Conservation (phyloP, 345 rosid species). For the Eucalyptus grandis region DNA sequence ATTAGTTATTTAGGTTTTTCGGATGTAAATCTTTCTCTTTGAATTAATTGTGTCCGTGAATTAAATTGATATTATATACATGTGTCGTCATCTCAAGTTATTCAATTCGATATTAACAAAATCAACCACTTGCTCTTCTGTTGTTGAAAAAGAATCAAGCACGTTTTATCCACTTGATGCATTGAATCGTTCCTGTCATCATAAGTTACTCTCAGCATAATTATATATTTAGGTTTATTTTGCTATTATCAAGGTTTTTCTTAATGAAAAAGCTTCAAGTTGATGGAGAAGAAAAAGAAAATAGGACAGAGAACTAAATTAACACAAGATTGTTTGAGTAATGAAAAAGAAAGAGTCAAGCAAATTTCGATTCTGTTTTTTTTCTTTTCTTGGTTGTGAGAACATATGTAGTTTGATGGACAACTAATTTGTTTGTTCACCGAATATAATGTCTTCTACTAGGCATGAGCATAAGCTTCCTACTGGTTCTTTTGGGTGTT, state of each 20-base stretch:
- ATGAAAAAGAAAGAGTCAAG: not conserved
- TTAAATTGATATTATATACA: not conserved
- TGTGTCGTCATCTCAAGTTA: not conserved
- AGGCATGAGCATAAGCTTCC: not conserved
- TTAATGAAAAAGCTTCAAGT: not conserved
- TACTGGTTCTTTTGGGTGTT: not conserved
- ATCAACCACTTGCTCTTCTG: not conserved
- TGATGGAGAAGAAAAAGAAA: not conserved
- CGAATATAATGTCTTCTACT: not conserved
- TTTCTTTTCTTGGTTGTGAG: not conserved
- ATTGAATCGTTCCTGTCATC: not conserved
- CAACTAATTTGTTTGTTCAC: not conserved
- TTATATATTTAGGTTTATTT: not conserved
- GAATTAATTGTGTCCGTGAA: not conserved
- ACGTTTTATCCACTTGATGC: not conserved
- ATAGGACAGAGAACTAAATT: not conserved
- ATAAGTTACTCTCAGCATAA: not conserved
- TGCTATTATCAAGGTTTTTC: not conserved
- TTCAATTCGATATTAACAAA: not conserved
- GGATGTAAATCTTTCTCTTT: not conserved
- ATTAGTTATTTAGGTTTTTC: not conserved
- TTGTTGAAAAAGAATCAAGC: not conserved
- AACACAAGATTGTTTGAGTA: not conserved
- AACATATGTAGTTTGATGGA: not conserved
- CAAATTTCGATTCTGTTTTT: not conserved